Percentiles rank a stretch among this genome's conserved stretches.
Conservation (phyloP, 106 monocot species). For the Cymbidium sinense region DNA sequence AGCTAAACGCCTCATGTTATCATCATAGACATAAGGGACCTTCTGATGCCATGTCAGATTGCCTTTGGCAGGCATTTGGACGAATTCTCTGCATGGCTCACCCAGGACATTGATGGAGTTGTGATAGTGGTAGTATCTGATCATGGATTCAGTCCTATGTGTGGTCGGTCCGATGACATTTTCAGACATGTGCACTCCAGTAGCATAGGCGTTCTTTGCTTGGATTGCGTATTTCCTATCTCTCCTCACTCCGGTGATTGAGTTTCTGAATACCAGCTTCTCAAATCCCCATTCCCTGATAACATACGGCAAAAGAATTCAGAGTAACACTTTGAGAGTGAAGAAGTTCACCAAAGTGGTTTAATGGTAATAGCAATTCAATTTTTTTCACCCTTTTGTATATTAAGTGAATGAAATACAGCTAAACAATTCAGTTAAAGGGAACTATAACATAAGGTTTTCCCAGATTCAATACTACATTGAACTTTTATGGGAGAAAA, state of each 20-base stretch:
- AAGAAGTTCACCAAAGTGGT: no score
- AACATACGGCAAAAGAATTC: neutral
- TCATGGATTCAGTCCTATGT: constrained; percentile 39
- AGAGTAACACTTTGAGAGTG: constrained; percentile 5
- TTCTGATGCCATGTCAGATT: constrained; percentile 22
- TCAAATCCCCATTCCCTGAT: constrained; percentile 72
- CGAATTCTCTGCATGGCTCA: constrained; percentile 48
- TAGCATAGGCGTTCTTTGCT: constrained; percentile 42
- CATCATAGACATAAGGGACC: constrained; percentile 42
- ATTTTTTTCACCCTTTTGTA: no score
- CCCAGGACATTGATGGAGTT: constrained; percentile 40
- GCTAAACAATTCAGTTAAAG: no score
- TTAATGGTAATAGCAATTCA: no score
- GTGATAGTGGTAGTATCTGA: constrained; percentile 73
- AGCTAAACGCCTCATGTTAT: constrained; percentile 23
- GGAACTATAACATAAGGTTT: no score
- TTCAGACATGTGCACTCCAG: constrained; percentile 77
- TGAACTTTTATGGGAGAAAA: no score
- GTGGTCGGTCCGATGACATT: constrained; percentile 34
- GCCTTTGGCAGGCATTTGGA: constrained; percentile 10
- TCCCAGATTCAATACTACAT: no score
- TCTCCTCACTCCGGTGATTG: constrained; percentile 16
- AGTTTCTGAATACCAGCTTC: constrained; percentile 62
- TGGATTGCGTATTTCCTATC: constrained; percentile 61
- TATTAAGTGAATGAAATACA: no score